These are phyloP conservation scores for Trichoderma lentiforme DNA, from an alignment of 2,329 filamentous ascomycete species.

Conservation along the genomic window DNA sequence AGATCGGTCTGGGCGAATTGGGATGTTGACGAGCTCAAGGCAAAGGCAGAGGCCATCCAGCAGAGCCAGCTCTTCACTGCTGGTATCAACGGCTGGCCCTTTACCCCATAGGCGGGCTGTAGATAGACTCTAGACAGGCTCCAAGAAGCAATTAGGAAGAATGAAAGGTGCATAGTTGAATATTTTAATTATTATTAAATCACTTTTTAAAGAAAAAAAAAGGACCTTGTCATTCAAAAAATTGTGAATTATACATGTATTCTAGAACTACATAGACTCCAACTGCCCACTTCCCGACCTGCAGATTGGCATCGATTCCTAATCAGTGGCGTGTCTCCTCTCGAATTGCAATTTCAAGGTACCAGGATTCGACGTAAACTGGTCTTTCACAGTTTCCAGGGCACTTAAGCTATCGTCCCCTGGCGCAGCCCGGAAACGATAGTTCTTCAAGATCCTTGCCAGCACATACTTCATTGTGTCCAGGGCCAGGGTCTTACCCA, in stretches of 20 bases:
- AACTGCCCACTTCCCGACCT: neutral
- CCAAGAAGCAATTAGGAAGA: neutral
- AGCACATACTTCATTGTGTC: conserved; percentile 12
- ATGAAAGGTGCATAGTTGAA: neutral
- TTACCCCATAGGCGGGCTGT: neutral
- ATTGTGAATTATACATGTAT: neutral
- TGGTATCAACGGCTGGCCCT: conserved; percentile 14
- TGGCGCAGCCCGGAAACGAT: neutral
- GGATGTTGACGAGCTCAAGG: conserved; percentile 50
- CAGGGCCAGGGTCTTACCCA: conserved; percentile 5
- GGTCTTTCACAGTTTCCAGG: neutral
- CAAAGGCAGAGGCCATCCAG: conserved; percentile 17
- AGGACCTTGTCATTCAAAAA: neutral
- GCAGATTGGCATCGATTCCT: neutral
- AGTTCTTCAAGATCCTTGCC: conserved; percentile 11
- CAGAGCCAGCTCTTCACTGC: conserved; percentile 7
- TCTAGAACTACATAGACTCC: neutral
- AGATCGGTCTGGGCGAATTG: conserved; percentile 48
- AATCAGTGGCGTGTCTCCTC: neutral
- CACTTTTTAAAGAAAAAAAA: neutral
- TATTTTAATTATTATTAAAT: neutral
- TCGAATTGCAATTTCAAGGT: neutral
- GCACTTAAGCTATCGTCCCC: neutral
- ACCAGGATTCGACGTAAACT: neutral
- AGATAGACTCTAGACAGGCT: neutral